Conservation (phyloP, 768 basidiomycete genomes). For the Mycena maculata region DNA sequence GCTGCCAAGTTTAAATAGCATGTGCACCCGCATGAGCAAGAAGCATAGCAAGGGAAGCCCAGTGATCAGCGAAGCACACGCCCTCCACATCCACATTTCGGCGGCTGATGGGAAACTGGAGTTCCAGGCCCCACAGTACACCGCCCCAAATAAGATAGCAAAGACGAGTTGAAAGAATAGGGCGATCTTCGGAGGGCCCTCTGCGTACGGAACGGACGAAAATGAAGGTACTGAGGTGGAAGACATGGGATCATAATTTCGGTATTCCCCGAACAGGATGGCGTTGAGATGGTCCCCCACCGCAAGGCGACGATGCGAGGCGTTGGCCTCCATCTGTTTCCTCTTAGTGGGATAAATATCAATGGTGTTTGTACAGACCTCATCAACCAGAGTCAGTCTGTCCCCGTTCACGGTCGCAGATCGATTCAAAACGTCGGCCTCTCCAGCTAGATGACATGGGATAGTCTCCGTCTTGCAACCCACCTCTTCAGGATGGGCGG, state of each 20-base stretch:
- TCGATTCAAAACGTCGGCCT: too few species aligned
- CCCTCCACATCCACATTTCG: slow-evolving; percentile 6
- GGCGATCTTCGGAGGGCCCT: too few species aligned
- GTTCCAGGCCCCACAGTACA: background rate
- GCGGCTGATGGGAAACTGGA: background rate
- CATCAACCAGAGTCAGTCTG: too few species aligned
- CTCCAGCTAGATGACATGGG: too few species aligned
- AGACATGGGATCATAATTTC: background rate
- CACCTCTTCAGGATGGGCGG: too few species aligned
- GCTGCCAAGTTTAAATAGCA: background rate
- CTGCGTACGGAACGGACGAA: background rate
- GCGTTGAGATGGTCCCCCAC: background rate
- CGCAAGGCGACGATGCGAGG: too few species aligned
- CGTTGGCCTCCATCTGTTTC: too few species aligned
- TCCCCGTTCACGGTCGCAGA: too few species aligned
- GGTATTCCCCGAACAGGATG: background rate
- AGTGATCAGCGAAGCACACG: background rate
- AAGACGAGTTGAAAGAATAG: background rate
- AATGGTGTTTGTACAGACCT: too few species aligned
- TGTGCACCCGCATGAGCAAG: background rate
- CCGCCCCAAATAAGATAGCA: background rate
- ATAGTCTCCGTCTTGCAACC: too few species aligned
- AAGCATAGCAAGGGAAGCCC: background rate
- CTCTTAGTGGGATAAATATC: too few species aligned
- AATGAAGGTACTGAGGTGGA: background rate